These are phyloP conservation scores for Plenodomus tracheiphilus DNA, from an alignment of 2,329 filamentous ascomycete species.

Conservation along the genomic window DNA sequence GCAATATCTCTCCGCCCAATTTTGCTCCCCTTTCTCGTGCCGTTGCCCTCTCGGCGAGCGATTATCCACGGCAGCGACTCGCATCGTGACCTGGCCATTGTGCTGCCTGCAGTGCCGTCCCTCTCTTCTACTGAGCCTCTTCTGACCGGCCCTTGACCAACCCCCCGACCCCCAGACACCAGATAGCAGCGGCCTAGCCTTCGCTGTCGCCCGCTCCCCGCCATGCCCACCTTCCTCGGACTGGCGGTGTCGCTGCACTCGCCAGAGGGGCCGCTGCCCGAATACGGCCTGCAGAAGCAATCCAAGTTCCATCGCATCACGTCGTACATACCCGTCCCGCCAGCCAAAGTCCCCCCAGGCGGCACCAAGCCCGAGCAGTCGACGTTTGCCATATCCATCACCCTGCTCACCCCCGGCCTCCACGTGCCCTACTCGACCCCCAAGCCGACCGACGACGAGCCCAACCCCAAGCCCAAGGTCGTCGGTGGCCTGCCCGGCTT, in stretches of 20 bases:
- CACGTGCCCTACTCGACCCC: conserved; percentile 92
- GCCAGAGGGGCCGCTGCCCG: conserved; percentile 76
- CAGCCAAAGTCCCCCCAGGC: conserved; percentile 72
- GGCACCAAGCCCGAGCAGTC: conserved; percentile 82
- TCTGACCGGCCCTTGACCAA: not conserved
- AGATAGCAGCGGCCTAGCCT: conserved; percentile 51
- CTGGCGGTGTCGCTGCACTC: conserved; percentile 97
- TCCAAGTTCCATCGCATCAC: conserved; percentile 90
- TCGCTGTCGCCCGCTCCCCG: not conserved
- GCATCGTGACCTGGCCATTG: conserved; percentile 10
- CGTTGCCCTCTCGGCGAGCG: conserved; percentile 7
- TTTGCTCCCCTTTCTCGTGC: conserved; percentile 15
- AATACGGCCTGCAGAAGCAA: conserved; percentile 94
- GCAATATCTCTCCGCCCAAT: conserved; percentile 2
- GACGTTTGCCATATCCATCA: conserved; percentile 97
- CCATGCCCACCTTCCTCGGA: conserved; percentile 93
- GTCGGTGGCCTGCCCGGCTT: conserved; percentile 71
- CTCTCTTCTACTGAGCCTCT: conserved; percentile 11
- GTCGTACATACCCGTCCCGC: conserved; percentile 94
- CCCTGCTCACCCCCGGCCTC: conserved; percentile 83
- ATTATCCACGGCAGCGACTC: conserved; percentile 11
- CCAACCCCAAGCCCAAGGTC: conserved; percentile 78
- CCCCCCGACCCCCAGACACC: conserved; percentile 9
- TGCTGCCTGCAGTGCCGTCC: conserved; percentile 21
- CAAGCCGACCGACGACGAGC: conserved; percentile 74